Percentiles rank a stretch among this genome's conserved stretches.
Conservation (phyloP, 1,284 basidiomycete genomes). For the Fomes fomentarius region DNA sequence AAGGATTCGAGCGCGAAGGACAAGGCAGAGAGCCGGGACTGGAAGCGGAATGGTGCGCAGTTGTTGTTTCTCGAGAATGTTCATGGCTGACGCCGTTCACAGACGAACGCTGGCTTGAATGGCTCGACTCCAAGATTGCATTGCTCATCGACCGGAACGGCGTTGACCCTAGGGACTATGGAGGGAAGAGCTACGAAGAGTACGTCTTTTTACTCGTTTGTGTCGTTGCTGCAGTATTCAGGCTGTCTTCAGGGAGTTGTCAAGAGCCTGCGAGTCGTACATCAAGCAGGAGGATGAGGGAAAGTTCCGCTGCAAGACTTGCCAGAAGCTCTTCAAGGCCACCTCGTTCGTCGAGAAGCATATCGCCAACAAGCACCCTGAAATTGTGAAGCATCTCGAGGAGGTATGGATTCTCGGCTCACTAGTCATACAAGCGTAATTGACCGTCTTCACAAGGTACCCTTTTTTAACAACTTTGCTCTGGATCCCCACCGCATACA, state of each 20-base stretch:
- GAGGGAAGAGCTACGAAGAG: slow-evolving; percentile 89
- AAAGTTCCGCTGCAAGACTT: slow-evolving; percentile 94
- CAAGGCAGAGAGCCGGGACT: slow-evolving; percentile 55
- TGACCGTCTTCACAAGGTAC: slow-evolving; percentile 52
- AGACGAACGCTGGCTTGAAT: slow-evolving; percentile 89
- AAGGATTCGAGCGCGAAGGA: slow-evolving; percentile 39
- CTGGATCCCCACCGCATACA: slow-evolving; percentile 92
- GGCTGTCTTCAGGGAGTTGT: slow-evolving; percentile 64
- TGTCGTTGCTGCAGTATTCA: slow-evolving; percentile 9
- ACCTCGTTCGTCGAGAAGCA: slow-evolving; percentile 96
- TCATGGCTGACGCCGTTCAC: slow-evolving; percentile 1
- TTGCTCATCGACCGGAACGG: slow-evolving; percentile 74
- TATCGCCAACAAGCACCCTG: slow-evolving; percentile 86
- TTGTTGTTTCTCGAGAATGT: slow-evolving; percentile 26
- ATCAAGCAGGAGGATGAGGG: slow-evolving; percentile 95
- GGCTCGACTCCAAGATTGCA: slow-evolving; percentile 83
- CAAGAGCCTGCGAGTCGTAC: slow-evolving; percentile 73
- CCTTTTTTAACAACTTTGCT: slow-evolving; percentile 92
- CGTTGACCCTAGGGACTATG: slow-evolving; percentile 85
- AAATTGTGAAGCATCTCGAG: slow-evolving; percentile 76
- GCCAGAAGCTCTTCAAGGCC: slow-evolving; percentile 94
- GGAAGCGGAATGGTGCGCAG: slow-evolving; percentile 65
- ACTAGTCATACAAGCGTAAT: neutral
- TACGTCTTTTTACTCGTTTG: slow-evolving; percentile 44
- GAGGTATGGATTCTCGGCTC: slow-evolving; percentile 53